Conservation (phyloP, 2,329 filamentous ascomycete genomes). For the Juglanconis juglandina region DNA sequence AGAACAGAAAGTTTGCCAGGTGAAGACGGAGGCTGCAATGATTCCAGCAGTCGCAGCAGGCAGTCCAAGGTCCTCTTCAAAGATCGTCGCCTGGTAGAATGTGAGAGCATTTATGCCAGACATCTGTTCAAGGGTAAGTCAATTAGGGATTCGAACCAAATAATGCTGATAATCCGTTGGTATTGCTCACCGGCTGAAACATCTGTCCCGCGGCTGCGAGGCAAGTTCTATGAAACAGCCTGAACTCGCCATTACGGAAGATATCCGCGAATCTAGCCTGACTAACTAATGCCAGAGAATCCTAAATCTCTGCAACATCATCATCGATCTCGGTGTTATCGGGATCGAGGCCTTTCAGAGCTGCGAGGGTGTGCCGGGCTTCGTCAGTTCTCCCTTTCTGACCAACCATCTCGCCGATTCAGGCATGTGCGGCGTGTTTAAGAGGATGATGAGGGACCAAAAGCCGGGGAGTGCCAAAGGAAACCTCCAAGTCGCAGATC, state of each 20-base stretch:
- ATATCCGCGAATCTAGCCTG: conserved; percentile 17
- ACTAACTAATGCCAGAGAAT: neutral
- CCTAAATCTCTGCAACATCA: neutral
- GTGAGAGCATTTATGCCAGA: conserved; percentile 9
- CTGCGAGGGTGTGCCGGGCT: conserved; percentile 40
- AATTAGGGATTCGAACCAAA: neutral
- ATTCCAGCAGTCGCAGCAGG: conserved; percentile 8
- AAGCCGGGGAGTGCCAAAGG: conserved; percentile 56
- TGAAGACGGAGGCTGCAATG: conserved; percentile 14
- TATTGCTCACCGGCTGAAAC: conserved; percentile 19
- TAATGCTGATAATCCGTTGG: neutral
- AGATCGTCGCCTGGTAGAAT: conserved; percentile 14
- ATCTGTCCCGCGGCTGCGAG: conserved; percentile 21
- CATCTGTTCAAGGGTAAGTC: conserved; percentile 4
- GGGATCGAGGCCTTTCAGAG: conserved; percentile 23
- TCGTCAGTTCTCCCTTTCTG: conserved; percentile 41
- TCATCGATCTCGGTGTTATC: neutral
- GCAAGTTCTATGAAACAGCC: conserved; percentile 22
- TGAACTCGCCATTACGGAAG: conserved; percentile 20
- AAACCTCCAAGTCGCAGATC: conserved; percentile 55
- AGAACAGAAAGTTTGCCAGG: conserved; percentile 14
- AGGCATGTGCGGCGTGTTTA: conserved; percentile 44
- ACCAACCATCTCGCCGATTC: conserved; percentile 49
- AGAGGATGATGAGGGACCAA: conserved; percentile 57
- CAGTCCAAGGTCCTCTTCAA: conserved; percentile 11